Percentiles rank a stretch among this genome's conserved stretches.
phyloP scores from a whole-genome alignment of 1,139 yeast genomes.

The Kodamaea anthophila region DNA sequence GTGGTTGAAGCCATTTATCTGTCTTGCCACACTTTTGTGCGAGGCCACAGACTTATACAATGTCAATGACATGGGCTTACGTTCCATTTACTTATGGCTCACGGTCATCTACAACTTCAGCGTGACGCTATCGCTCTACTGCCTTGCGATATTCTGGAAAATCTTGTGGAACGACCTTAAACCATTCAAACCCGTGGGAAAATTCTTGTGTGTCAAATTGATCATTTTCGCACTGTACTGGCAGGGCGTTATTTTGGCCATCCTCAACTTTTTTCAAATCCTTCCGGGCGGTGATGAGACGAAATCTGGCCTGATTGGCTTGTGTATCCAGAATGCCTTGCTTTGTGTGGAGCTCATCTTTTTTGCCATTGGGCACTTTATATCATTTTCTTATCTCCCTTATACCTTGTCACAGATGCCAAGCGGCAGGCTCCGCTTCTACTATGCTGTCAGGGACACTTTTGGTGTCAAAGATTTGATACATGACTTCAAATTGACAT shows the following conservation, averaged over 20 bases:
- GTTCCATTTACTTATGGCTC: constrained; percentile 58
- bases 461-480: constrained; percentile 69
- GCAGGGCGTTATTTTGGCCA: constrained; percentile 77
- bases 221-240: constrained; percentile 95
- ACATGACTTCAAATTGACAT: constrained; percentile 63
- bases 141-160: constrained; percentile 88
- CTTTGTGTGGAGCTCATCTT: constrained; percentile 80
- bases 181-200: constrained; percentile 85
- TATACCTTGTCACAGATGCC: constrained; percentile 59
- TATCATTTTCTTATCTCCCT: constrained; percentile 74
- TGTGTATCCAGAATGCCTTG: constrained; percentile 69
- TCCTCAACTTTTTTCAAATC: constrained; percentile 51
- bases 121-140: constrained; percentile 76
- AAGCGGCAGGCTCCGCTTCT: constrained; percentile 57
- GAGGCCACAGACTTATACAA: constrained; percentile 47
- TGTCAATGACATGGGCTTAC: constrained; percentile 43
- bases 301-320: constrained; percentile 35
- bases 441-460: constrained; percentile 68
- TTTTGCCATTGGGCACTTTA: constrained; percentile 84
- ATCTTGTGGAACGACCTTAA: constrained; percentile 70
- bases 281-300: constrained; percentile 24
- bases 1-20: constrained; percentile 84
- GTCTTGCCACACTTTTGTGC: constrained; percentile 48
- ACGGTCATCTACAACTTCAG: constrained; percentile 70
- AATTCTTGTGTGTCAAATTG: constrained; percentile 85